These are phyloP conservation scores for Diaporthe vexans DNA, from an alignment of 2,329 filamentous ascomycete genomes.

Conservation along the genomic window DNA sequence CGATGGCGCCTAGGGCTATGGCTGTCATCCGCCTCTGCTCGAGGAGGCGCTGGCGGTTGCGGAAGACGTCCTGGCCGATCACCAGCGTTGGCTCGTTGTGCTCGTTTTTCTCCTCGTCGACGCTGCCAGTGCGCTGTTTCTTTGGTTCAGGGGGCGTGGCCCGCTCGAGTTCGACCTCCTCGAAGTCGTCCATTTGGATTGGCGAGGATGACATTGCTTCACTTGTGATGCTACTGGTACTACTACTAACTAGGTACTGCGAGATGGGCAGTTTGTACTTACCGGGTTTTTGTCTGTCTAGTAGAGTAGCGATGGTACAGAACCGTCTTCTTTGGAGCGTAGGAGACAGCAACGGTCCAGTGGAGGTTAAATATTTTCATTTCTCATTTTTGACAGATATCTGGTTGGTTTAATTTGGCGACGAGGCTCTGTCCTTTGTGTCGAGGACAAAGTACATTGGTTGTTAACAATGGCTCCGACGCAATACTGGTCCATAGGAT, in stretches of 20 bases:
- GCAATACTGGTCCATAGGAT: not conserved
- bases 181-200: not conserved
- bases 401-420: not conserved
- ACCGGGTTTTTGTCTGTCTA: not conserved
- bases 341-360: not conserved
- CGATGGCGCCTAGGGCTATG: not conserved
- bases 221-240: not conserved
- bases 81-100: not conserved
- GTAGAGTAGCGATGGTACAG: not conserved
- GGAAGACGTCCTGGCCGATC: conserved; percentile 3
- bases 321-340: too few species aligned
- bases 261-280: not conserved
- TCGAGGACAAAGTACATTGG: not conserved
- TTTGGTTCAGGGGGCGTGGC: not conserved
- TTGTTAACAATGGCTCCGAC: too few species aligned
- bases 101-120: not conserved
- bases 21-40: not conserved
- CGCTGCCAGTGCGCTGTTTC: not conserved
- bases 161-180: not conserved
- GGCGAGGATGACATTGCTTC: not conserved
- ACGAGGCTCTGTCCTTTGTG: not conserved
- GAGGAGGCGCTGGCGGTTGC: conserved; percentile 11
- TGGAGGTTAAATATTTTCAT: not conserved
- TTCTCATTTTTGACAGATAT: not conserved
- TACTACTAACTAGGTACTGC: not conserved